Conservation (phyloP, 148 eudicot genomes). For the Rhododendron mucronatum region DNA sequence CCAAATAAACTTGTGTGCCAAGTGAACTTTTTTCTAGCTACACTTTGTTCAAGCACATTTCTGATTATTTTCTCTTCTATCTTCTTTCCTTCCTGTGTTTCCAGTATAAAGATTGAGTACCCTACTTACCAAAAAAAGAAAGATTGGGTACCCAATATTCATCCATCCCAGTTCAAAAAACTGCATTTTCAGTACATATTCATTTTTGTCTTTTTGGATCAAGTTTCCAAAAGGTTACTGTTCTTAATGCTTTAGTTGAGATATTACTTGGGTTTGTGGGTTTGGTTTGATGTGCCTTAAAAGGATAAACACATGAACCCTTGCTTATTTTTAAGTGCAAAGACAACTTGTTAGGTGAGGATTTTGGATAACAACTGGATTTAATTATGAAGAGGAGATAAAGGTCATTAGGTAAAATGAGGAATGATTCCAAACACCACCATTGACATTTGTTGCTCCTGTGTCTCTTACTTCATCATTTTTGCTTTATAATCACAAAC, state of each 20-base stretch:
- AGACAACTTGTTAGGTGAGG: slow-evolving; percentile 12
- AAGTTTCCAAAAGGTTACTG: not conserved
- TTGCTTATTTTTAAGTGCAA: not conserved
- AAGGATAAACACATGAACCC: not conserved
- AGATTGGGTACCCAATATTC: not conserved
- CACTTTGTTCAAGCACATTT: too few species aligned
- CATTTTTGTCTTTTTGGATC: not conserved
- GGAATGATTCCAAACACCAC: slow-evolving; percentile 8
- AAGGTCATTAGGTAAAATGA: not conserved
- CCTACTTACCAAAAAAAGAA: too few species aligned
- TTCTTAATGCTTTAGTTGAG: not conserved
- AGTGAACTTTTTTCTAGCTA: not conserved
- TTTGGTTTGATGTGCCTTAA: slow-evolving; percentile 4
- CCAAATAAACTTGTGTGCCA: not conserved
- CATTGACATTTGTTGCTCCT: not conserved
- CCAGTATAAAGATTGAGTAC: not conserved
- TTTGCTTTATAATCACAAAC: not conserved
- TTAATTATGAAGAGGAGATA: not conserved
- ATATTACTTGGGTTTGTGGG: not conserved
- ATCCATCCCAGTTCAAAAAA: not conserved
- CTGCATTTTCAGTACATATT: not conserved
- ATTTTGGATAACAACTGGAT: slow-evolving; percentile 7
- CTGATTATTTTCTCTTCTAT: not conserved
- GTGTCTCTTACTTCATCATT: slow-evolving; percentile 8
- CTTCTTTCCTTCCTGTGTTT: not conserved